Conservation (phyloP, 192 early-diverging fungal genomes). For the Phycomyces nitens region DNA sequence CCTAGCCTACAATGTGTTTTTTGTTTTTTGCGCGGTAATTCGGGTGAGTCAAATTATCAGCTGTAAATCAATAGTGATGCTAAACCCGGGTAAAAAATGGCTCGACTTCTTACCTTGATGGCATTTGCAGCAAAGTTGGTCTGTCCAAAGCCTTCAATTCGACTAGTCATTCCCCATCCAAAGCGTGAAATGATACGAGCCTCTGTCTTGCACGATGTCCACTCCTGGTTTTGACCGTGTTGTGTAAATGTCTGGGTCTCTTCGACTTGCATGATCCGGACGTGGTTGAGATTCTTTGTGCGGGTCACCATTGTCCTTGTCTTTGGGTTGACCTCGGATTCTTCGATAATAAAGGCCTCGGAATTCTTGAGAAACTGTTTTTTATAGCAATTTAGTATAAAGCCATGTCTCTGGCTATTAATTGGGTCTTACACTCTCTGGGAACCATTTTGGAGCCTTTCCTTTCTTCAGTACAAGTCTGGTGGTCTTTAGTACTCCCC, state of each 20-base stretch:
- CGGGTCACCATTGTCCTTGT: conserved; percentile 75
- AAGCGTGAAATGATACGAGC: conserved; percentile 86
- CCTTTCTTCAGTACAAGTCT: conserved; percentile 89
- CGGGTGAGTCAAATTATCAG: too few species aligned
- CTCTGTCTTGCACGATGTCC: conserved; percentile 74
- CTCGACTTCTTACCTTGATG: conserved; percentile 38
- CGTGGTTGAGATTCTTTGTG: conserved; percentile 91
- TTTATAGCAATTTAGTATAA: not conserved
- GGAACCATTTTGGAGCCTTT: conserved; percentile 85
- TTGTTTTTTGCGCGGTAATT: too few species aligned
- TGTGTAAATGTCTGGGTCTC: conserved; percentile 77
- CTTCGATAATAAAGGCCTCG: conserved; percentile 90
- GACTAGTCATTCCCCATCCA: conserved; percentile 76
- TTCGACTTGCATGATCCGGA: conserved; percentile 88
- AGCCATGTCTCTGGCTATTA: not conserved
- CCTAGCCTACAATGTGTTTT: conserved; percentile 16
- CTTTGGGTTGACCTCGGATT: conserved; percentile 77
- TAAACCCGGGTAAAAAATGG: not conserved
- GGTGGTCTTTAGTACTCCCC: conserved; percentile 81
- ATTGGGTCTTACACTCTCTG: conserved; percentile 40
- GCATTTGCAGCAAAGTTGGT: conserved; percentile 81
- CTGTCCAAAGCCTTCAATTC: conserved; percentile 88
- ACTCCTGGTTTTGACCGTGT: conserved; percentile 49
- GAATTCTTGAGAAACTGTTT: conserved; percentile 71
- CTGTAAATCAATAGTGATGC: not conserved